Evolutionary conservation across 2,329 filamentous ascomycete genomes (phyloP).

Genomic region (Clonostachys byssicola): DNA sequence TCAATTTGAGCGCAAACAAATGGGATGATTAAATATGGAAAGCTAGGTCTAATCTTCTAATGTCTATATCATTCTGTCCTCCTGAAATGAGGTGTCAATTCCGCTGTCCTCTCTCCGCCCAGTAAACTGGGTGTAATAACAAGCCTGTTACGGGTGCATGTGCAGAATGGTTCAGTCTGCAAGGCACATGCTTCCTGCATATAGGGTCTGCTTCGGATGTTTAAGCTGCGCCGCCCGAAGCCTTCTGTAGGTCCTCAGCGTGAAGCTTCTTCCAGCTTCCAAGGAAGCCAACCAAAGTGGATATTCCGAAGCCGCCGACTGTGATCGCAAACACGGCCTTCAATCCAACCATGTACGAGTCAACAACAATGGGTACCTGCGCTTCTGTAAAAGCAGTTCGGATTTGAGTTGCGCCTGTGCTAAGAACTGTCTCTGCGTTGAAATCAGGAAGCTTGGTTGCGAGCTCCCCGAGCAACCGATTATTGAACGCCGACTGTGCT

Average conservation of each 20-base stretch:
- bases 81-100: too few species aligned
- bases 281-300: conserved; percentile 23
- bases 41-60: too few species aligned
- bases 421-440: conserved; percentile 18
- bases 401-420: conserved; percentile 42
- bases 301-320: conserved; percentile 26
- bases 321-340: conserved; percentile 53
- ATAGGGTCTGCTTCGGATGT: too few species aligned
- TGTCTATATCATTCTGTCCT: too few species aligned
- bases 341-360: conserved; percentile 54
- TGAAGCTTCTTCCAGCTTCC: conserved; percentile 30
- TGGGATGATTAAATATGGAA: too few species aligned
- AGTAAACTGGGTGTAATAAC: too few species aligned
- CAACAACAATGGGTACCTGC: conserved; percentile 42
- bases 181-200: too few species aligned
- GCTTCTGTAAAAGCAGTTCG: conserved; percentile 36
- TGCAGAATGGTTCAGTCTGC: too few species aligned
- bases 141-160: too few species aligned
- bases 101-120: too few species aligned
- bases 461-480: conserved; percentile 20
- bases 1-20: too few species aligned
- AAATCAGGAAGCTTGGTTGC: conserved; percentile 18
- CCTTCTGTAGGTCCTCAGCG: neutral
- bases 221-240: neutral
- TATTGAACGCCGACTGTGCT: conserved; percentile 30